phyloP scores from a whole-genome alignment of 768 basidiomycete genomes.

The Amanita brunnescens region DNA sequence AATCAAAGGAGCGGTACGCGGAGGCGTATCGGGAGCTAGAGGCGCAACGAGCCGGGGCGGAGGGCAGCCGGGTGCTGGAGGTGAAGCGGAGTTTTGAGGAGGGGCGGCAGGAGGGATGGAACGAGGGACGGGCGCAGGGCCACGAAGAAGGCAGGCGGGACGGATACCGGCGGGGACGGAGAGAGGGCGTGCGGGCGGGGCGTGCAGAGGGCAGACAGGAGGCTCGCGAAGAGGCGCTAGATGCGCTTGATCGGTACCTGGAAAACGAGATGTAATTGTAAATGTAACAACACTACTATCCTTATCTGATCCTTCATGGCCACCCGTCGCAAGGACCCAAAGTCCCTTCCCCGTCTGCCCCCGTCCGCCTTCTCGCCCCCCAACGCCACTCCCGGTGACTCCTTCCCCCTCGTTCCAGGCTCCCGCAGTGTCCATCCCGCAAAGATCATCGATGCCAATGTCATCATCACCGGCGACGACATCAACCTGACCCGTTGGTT shows the following conservation, averaged over 20 bases:
- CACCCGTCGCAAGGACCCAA: constrained; percentile 51
- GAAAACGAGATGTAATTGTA: constrained; percentile 28
- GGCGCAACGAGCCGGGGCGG: constrained; percentile 31
- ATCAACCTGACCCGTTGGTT: constrained; percentile 42
- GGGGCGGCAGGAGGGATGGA: constrained; percentile 39
- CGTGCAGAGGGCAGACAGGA: constrained; percentile 34
- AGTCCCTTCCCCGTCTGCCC: constrained; percentile 62
- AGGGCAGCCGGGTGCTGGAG: constrained; percentile 32
- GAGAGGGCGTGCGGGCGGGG: constrained; percentile 37
- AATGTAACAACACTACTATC: not conserved
- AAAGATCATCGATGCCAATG: constrained; percentile 59
- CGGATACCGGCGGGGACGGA: constrained; percentile 33
- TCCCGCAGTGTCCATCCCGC: constrained; percentile 59
- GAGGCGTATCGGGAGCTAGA: constrained; percentile 36
- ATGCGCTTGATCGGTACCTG: constrained; percentile 52
- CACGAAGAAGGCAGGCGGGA: constrained; percentile 35
- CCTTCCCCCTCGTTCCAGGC: constrained; percentile 60
- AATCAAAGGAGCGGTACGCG: constrained; percentile 21
- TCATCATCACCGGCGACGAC: constrained; percentile 34
- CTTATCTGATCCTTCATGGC: not conserved
- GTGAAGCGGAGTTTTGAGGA: constrained; percentile 35
- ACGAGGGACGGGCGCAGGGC: constrained; percentile 21
- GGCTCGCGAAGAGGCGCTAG: constrained; percentile 44
- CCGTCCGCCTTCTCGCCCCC: constrained; percentile 70
- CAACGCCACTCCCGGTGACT: constrained; percentile 55